Evolutionary conservation across 805 yeast species (phyloP).

Genomic region (Maudiozyma saulgeensis): DNA sequence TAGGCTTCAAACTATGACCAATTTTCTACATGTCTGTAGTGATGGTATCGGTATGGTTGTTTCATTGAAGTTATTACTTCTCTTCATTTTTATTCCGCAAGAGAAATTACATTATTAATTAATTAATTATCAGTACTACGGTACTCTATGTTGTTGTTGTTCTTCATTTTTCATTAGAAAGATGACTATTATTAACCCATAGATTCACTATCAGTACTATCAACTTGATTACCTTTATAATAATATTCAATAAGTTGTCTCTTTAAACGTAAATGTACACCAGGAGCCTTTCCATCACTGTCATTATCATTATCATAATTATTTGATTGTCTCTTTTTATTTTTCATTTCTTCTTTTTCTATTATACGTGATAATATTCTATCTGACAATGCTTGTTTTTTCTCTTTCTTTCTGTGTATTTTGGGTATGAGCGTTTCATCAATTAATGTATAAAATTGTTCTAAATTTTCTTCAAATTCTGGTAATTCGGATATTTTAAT

Average conservation of each 20-base stretch:
- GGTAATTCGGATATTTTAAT: slow-evolving; percentile 1
- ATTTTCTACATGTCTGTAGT: no score
- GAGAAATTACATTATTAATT: no score
- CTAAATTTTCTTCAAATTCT: neutral
- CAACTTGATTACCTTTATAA: neutral
- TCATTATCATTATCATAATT: neutral
- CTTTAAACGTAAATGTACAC: neutral
- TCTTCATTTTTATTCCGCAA: no score
- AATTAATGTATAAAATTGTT: neutral
- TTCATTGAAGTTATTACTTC: no score
- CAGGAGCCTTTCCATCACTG: neutral
- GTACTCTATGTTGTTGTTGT: no score
- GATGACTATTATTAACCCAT: neutral
- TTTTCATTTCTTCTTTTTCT: neutral
- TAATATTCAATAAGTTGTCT: neutral
- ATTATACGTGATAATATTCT: neutral
- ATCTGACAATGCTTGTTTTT: neutral
- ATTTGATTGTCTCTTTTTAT: neutral
- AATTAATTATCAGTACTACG: no score
- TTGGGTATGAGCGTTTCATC: slow-evolving; percentile 1
- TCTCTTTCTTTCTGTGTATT: neutral
- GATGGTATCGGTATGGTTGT: no score
- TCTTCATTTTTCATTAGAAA: no score
- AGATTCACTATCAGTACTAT: neutral
- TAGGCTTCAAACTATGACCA: no score